Conservation (phyloP, 2,329 filamentous ascomycete genomes). For the Paecilomyces variotii region DNA sequence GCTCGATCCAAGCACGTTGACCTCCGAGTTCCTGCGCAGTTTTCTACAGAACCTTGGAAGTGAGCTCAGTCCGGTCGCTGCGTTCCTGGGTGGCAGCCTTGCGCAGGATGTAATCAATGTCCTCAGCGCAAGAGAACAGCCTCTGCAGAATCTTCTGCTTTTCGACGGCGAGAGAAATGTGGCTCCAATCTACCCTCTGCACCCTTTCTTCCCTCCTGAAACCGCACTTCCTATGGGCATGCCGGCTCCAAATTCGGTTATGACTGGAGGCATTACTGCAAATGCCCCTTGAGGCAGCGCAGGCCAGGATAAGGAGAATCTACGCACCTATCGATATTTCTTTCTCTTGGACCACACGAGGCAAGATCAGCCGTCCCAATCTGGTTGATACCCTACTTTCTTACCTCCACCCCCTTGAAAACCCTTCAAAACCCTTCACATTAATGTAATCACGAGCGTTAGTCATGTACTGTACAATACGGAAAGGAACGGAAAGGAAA, state of each 20-base stretch:
- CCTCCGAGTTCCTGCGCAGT: constrained; percentile 64
- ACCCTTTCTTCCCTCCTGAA: constrained; percentile 51
- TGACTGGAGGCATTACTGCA: neutral
- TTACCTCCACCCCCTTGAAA: no score
- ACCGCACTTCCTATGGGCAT: constrained; percentile 18
- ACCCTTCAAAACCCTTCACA: neutral
- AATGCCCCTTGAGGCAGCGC: neutral
- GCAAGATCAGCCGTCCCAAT: no score
- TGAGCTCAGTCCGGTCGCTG: constrained; percentile 79
- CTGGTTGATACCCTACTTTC: no score
- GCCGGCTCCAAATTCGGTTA: constrained; percentile 20
- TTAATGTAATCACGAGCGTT: neutral
- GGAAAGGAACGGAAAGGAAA: neutral
- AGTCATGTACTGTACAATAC: neutral
- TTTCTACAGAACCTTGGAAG: constrained; percentile 82
- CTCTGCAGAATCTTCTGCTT: constrained; percentile 87
- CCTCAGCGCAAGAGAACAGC: constrained; percentile 81
- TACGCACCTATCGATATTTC: no score
- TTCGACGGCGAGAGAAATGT: constrained; percentile 80
- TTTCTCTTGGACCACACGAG: no score
- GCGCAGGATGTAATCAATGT: constrained; percentile 98
- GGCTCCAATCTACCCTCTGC: constrained; percentile 72
- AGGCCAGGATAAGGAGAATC: no score
- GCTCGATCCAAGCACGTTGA: constrained; percentile 59
- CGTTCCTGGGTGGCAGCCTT: constrained; percentile 80